Evolutionary conservation across 2,329 filamentous ascomycete genomes (phyloP).

Genomic region (Diplodia corticola): DNA sequence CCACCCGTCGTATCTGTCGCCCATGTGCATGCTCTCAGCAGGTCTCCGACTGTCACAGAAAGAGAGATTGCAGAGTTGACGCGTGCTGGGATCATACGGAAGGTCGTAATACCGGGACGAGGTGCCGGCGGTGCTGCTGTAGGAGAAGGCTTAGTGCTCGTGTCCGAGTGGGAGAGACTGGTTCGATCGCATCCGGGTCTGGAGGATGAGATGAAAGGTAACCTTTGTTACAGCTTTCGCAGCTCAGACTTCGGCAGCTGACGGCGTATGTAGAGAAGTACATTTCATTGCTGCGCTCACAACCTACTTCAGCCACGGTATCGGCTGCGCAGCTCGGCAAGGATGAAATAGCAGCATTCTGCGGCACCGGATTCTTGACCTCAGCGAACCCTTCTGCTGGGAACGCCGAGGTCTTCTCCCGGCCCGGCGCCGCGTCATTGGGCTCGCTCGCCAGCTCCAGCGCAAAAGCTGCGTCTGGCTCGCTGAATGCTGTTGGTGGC

Average conservation of each 20-base stretch:
- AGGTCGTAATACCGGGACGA: conserved; percentile 63
- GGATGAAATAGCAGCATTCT: conserved; percentile 58
- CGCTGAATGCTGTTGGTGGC: conserved; percentile 68
- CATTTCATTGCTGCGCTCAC: conserved; percentile 50
- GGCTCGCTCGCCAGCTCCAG: conserved; percentile 62
- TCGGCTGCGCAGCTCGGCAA: conserved; percentile 44
- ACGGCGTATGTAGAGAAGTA: conserved; percentile 47
- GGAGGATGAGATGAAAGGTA: conserved; percentile 44
- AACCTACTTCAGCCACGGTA: conserved; percentile 52
- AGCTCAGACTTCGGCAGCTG: not conserved
- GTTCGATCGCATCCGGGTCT: conserved; percentile 36
- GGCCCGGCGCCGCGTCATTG: conserved; percentile 41
- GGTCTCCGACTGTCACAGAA: conserved; percentile 64
- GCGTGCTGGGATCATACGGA: conserved; percentile 58
- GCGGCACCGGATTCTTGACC: conserved; percentile 68
- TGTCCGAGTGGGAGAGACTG: conserved; percentile 54
- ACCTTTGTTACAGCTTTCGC: not conserved
- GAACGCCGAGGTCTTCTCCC: conserved; percentile 45
- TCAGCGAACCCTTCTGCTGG: conserved; percentile 42
- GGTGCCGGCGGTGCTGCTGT: conserved; percentile 58
- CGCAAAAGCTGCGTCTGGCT: conserved; percentile 66
- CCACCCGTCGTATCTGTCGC: conserved; percentile 66
- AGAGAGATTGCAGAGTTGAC: conserved; percentile 65
- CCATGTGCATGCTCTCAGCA: conserved; percentile 65
- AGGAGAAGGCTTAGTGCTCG: conserved; percentile 66